These are phyloP conservation scores for Venturia nashicola DNA, from an alignment of 2,329 filamentous ascomycete genomes.

Conservation along the genomic window DNA sequence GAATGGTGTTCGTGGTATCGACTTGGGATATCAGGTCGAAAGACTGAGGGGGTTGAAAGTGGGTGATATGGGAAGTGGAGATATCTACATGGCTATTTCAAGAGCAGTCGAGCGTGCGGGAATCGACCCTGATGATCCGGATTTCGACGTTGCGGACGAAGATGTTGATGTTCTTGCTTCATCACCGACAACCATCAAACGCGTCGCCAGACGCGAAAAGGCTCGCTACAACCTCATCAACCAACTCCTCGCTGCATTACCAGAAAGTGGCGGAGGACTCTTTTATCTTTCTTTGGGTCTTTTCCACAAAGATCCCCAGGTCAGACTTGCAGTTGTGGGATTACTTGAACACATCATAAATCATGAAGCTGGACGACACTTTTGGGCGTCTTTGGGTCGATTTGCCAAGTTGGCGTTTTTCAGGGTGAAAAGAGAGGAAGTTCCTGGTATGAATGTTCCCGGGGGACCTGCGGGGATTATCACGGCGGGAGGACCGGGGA, in stretches of 20 bases:
- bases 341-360: conserved; percentile 70
- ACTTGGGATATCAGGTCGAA: conserved; percentile 87
- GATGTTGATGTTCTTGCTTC: conserved; percentile 5
- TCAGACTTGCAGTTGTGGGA: conserved; percentile 64
- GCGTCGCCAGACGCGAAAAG: conserved; percentile 14
- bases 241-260: conserved; percentile 65
- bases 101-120: conserved; percentile 49
- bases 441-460: not conserved
- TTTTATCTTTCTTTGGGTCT: conserved; percentile 86
- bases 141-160: not conserved
- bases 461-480: not conserved
- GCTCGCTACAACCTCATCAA: conserved; percentile 24
- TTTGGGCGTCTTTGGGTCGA: conserved; percentile 74
- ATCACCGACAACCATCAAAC: conserved; percentile 20
- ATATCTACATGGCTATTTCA: conserved; percentile 73
- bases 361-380: conserved; percentile 86
- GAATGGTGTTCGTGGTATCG: conserved; percentile 56
- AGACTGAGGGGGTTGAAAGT: conserved; percentile 74
- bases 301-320: conserved; percentile 77
- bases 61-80: conserved; percentile 59
- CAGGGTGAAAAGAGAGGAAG: conserved; percentile 57
- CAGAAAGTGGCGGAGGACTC: conserved; percentile 74
- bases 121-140: conserved; percentile 9
- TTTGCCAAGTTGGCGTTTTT: conserved; percentile 83
- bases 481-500: not conserved